A percentile compares a stretch with the other conserved stretches of the same genome.
phyloP scores from a whole-genome alignment of 225 moss, liverwort and hornwort species.

The Marchantia polymorpha region DNA sequence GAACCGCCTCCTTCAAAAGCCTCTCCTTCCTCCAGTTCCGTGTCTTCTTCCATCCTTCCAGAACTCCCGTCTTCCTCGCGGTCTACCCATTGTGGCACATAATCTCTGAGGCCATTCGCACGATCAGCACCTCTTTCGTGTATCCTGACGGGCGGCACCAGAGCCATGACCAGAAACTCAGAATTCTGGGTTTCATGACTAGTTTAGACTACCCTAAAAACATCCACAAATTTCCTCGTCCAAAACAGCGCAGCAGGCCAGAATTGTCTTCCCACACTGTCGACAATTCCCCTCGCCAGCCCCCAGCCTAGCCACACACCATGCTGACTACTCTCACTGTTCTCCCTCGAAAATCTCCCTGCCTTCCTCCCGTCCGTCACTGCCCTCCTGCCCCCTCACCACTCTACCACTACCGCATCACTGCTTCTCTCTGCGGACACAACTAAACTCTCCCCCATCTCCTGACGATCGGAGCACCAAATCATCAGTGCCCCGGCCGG shows the following conservation, averaged over 20 bases:
- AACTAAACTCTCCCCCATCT: not conserved
- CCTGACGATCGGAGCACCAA: conserved; percentile 12
- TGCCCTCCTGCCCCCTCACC: not conserved
- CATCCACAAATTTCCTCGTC: conserved; percentile 2
- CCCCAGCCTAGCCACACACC: not conserved
- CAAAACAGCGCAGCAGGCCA: not conserved
- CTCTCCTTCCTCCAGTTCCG: conserved; percentile 52
- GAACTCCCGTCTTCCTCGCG: conserved; percentile 20
- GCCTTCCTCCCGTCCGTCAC: not conserved
- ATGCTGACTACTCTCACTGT: not conserved
- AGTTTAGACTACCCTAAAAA: conserved; percentile 8
- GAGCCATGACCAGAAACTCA: conserved; percentile 19
- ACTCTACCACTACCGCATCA: not conserved
- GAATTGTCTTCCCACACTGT: not conserved
- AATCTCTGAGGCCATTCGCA: conserved; percentile 10
- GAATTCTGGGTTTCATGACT: conserved; percentile 22
- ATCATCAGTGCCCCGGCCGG: conserved; percentile 4
- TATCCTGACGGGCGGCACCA: conserved; percentile 19
- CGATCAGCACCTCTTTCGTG: conserved; percentile 18
- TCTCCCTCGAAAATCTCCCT: too few relatives aligned
- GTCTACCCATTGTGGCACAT: conserved; percentile 16
- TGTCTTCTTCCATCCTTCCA: conserved; percentile 22
- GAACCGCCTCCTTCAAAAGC: conserved; percentile 35
- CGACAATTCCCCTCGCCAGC: not conserved
- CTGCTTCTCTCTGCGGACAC: not conserved